Evolutionary conservation across 192 early-diverging fungal species (phyloP), one percentile per base, ranked within the genome.

Genomic region (Mortierella claussenii): DNA sequence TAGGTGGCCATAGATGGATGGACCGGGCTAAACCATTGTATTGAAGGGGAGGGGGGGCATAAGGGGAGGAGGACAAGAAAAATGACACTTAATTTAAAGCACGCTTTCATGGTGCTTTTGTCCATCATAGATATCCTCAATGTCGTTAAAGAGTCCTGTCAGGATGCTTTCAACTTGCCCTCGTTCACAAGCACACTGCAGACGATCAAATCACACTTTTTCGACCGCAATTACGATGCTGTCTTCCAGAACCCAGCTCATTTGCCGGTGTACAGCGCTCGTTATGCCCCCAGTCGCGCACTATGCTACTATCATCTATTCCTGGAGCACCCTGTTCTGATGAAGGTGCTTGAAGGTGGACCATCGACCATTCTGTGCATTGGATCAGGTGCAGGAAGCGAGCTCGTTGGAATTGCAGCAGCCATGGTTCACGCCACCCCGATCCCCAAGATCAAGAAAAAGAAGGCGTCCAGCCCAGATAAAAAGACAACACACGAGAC

Each of bases 341-440:
- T 84, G 30, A 69, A 65, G 44, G 57, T 36, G 1, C 74, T 95
- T 1, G 65, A 91, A 30, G 55, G 54, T 5, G 55, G 65, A 1
- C 76, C 78, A 9, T 87, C 85, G 0, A 68, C 61, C 6, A 80
- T 96, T 2, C 80, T 83, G 24, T 89, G 86, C 44, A 81, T 96
- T 31, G 96, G 96, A 15, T 90, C 91, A 10, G 96, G 96, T 0
- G 88, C 90, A 7, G 96, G 95, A 43, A 92, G 89, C 30, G 96
- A 98, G 78, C 60, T 97, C 43, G 82, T 94, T 11, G 93, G 92
- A 3, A 85, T 98, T 37, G 80, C 90, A 0, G 88, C 92, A 0
- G 95, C 94, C 0, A 85, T 86, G 82, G 60, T 86, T 9, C 76
- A 83, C 24, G 78, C 67, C 26, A 63, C 64, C 30, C 73, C 73